These are phyloP conservation scores for Diaporthe nobilis DNA, from an alignment of 2,329 filamentous ascomycete genomes.

Conservation along the genomic window DNA sequence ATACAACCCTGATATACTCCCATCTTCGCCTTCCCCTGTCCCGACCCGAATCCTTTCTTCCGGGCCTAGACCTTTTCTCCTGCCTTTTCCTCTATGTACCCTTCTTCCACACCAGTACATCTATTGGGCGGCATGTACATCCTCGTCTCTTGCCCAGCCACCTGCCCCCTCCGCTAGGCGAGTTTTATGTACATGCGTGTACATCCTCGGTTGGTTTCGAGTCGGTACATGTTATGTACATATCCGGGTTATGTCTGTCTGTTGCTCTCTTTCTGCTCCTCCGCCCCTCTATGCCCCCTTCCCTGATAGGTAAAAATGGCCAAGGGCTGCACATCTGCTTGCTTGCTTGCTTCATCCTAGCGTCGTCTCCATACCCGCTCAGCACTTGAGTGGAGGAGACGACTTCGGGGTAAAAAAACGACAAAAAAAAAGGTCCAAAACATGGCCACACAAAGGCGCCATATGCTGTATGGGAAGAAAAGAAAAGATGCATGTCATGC, in stretches of 20 bases:
- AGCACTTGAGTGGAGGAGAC: constrained; percentile 36
- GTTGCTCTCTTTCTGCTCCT: not conserved
- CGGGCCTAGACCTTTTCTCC: not conserved
- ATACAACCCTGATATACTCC: constrained; percentile 26
- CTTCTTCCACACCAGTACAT: not conserved
- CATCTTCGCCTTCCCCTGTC: not conserved
- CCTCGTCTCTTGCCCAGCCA: not conserved
- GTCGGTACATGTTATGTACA: not conserved
- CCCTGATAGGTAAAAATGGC: constrained; percentile 5
- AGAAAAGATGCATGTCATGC: constrained; percentile 23
- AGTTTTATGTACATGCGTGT: not conserved
- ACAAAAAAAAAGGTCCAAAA: constrained; percentile 21
- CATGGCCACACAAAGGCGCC: constrained; percentile 30
- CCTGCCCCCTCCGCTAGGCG: no score
- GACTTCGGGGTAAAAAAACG: not conserved
- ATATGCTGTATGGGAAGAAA: constrained; percentile 20
- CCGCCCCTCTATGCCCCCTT: not conserved
- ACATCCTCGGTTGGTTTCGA: not conserved
- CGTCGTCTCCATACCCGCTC: constrained; percentile 19
- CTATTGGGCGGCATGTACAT: not conserved
- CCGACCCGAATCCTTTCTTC: not conserved
- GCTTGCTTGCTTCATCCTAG: constrained; percentile 3
- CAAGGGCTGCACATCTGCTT: constrained; percentile 15
- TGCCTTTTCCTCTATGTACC: constrained; percentile 13
- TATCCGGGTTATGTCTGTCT: not conserved